Evolutionary conservation across 176 grass and related monocot species (phyloP), one percentile per base, ranked within the genome.

Genomic region (Eleusine coracana): DNA sequence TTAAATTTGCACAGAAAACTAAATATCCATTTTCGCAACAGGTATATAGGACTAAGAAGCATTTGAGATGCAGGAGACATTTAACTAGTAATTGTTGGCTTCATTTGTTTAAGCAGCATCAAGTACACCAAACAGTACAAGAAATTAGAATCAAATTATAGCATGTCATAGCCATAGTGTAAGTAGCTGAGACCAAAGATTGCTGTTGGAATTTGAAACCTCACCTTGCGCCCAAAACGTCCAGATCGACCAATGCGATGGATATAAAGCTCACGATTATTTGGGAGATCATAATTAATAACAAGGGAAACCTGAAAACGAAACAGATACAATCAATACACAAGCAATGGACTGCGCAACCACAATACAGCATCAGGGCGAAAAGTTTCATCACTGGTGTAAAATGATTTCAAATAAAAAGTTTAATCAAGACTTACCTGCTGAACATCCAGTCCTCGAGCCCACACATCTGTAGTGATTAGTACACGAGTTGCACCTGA

Each of bases 241-340:
- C 95, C 95, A 27, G 95, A 97, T 17, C 92, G 92, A 75, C 95
- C 95, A 73, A 97, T 97, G 39, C 96, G 90, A 86, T 98, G 96
- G 83, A 99, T 96, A 86, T 96, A 99, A 20, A 99, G 93, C 68
- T 99, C 96, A 88, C 96, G 87, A 68, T 99, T 99, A 62, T 99
- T 99, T 5, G 96, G 96, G 70, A 99, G 89, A 82, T 99, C 93
- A 71, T 99, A 99, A 77, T 94, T 99, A 77, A 96, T 99, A 56
- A 99, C 96, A 88, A 99, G 89, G 38, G 96, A 99, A 46, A 99
- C 96, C 96, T 99, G 91, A 63, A 69, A 83, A 76, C 55, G 6
- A 66, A 31, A 78, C 0, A 54, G 13, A 7, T 46, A 10, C 3
- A 21, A 15, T 71, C 52, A 82, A 48, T 74, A 65, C 39, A 49